A percentile compares a stretch with the other conserved stretches of the same genome.
Evolutionary conservation across 305 asterid species (phyloP).

Genomic region (Fraxinus ornus): DNA sequence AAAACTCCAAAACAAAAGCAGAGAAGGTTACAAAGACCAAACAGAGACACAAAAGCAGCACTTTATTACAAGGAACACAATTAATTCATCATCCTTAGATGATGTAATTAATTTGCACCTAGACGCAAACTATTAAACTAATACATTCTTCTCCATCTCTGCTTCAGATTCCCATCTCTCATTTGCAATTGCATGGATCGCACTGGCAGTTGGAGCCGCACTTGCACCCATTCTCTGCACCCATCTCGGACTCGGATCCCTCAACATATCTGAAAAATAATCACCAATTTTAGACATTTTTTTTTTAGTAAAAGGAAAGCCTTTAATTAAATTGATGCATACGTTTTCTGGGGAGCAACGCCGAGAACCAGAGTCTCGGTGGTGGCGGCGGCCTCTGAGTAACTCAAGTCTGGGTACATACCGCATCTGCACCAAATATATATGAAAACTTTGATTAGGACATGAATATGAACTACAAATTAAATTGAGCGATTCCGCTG

Average conservation of each 20-base stretch:
- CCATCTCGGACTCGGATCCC: conserved; percentile 34
- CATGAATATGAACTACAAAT: neutral
- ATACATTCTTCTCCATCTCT: neutral
- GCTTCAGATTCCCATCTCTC: neutral
- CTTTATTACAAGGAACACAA: neutral
- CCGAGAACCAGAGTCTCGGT: conserved; percentile 44
- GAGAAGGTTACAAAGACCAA: neutral
- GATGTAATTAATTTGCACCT: neutral
- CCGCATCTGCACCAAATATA: conserved; percentile 36
- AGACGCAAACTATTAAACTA: neutral
- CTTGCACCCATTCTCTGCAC: conserved; percentile 2
- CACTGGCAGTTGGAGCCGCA: neutral
- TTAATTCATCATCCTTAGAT: neutral
- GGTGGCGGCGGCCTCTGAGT: conserved; percentile 47
- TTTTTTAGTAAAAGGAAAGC: neutral
- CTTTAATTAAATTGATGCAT: conserved; percentile 14
- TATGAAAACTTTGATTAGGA: neutral
- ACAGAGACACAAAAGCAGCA: neutral
- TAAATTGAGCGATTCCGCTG: neutral
- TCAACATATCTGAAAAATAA: conserved; percentile 23
- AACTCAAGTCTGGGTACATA: conserved; percentile 54
- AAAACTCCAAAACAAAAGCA: neutral
- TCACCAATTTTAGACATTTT: neutral
- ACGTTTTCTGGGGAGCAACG: conserved; percentile 50
- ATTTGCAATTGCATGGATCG: neutral